Percentiles rank a stretch among this genome's conserved stretches.
These are phyloP conservation scores for Cladosporium austrohemisphaericum DNA, from an alignment of 2,329 filamentous ascomycete species.

Conservation along the genomic window DNA sequence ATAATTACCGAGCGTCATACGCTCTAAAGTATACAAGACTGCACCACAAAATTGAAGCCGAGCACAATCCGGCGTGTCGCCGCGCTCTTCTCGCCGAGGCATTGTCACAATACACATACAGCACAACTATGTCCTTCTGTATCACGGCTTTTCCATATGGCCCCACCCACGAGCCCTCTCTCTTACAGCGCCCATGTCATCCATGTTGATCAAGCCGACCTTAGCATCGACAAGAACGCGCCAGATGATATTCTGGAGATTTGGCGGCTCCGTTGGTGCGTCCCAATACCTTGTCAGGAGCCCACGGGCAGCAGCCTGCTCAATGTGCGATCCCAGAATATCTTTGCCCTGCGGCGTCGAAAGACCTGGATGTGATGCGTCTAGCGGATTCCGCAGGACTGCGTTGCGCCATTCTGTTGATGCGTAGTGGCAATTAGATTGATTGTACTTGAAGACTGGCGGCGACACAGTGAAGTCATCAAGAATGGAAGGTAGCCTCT, in stretches of 20 bases:
- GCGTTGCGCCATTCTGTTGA: conserved; percentile 2
- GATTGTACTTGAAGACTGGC: conserved; percentile 12
- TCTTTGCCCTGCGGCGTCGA: neutral
- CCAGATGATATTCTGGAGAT: conserved; percentile 56
- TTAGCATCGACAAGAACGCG: conserved; percentile 53
- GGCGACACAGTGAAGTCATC: neutral
- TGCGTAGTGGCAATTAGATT: conserved; percentile 11
- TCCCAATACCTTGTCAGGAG: conserved; percentile 61
- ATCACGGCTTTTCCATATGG: no score
- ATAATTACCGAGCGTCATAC: neutral
- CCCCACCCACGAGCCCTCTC: conserved; percentile 2
- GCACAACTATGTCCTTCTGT: no score
- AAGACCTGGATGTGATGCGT: neutral
- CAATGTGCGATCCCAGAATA: neutral
- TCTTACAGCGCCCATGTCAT: conserved; percentile 51
- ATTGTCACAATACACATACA: no score
- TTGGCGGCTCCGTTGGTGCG: conserved; percentile 55
- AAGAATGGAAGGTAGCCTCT: neutral
- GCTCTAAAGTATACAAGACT: no score
- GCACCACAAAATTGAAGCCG: no score
- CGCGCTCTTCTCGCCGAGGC: no score
- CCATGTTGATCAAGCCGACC: conserved; percentile 59
- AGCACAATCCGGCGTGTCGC: no score
- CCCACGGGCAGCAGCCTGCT: conserved; percentile 37
- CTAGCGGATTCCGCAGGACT: neutral